Conservation (phyloP, 768 basidiomycete species). For the Lentinula boryana region DNA sequence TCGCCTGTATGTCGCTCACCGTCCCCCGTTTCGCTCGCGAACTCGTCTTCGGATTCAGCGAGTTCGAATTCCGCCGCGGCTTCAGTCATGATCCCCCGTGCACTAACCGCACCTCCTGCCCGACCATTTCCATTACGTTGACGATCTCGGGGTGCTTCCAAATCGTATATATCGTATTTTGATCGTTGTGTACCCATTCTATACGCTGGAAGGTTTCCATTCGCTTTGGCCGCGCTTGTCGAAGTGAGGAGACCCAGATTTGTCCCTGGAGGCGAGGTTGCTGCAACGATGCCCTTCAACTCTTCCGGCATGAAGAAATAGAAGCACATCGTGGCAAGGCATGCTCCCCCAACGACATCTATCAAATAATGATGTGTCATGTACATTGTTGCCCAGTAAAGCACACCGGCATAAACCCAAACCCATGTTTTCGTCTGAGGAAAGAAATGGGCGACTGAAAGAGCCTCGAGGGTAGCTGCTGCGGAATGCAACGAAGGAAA, state of each 20-base stretch:
- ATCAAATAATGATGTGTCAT: conserved; percentile 98
- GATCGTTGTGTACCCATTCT: conserved; percentile 26
- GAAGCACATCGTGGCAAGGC: conserved; percentile 83
- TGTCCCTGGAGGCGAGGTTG: conserved; percentile 41
- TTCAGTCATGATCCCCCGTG: conserved; percentile 29
- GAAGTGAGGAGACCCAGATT: conserved; percentile 8
- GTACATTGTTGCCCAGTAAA: conserved; percentile 99
- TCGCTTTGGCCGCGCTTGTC: neutral
- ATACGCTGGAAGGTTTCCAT: conserved; percentile 6
- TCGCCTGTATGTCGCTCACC: neutral
- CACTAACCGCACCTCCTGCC: conserved; percentile 20
- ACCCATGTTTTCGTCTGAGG: conserved; percentile 58
- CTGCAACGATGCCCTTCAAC: conserved; percentile 51
- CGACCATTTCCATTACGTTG: conserved; percentile 7
- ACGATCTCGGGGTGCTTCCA: conserved; percentile 46
- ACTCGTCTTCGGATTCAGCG: conserved; percentile 52
- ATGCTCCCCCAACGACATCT: conserved; percentile 92
- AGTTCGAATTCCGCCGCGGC: conserved; percentile 49
- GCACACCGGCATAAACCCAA: conserved; percentile 78
- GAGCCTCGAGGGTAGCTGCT: conserved; percentile 84
- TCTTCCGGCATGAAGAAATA: conserved; percentile 84
- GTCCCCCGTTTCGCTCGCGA: conserved; percentile 71
- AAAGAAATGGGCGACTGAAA: conserved; percentile 96
- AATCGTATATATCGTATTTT: conserved; percentile 76
- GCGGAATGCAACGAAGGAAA: conserved; percentile 94